phyloP scores from a whole-genome alignment of 208 protist species.

The Leishmania lainsoni region DNA sequence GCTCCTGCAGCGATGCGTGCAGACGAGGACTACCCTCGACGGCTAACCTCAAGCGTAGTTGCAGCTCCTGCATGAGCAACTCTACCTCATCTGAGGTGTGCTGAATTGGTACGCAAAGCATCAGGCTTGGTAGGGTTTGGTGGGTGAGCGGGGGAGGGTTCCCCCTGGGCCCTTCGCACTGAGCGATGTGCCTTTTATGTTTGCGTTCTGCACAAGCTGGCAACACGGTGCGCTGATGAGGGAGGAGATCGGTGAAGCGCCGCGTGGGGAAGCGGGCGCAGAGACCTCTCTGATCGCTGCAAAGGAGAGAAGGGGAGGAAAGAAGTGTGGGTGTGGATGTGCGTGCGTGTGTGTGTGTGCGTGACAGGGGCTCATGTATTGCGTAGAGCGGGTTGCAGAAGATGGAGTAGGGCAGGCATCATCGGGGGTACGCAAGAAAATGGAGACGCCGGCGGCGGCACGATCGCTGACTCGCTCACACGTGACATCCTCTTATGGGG shows the following conservation, averaged over 20 bases:
- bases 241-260: not conserved
- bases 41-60: slow-evolving; percentile 61
- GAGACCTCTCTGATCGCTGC: not conserved
- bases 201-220: not conserved
- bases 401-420: not conserved
- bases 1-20: slow-evolving; percentile 10
- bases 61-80: slow-evolving; percentile 34
- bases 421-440: not conserved
- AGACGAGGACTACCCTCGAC: slow-evolving; percentile 45
- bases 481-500: not conserved
- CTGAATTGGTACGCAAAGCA: slow-evolving; percentile 12
- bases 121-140: not conserved
- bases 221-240: not conserved
- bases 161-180: not conserved
- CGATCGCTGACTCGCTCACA: not conserved
- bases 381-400: not conserved
- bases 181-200: not conserved
- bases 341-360: not conserved
- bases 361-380: not conserved
- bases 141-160: not conserved
- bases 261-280: not conserved
- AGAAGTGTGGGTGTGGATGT: not conserved
- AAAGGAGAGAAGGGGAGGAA: slow-evolving; percentile 1
- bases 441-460: not conserved
- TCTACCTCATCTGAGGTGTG: slow-evolving; percentile 22